Percentiles rank a stretch among this genome's conserved stretches.
phyloP scores from a whole-genome alignment of 2,329 filamentous ascomycete species.

The Aspergillus costaricaensis region DNA sequence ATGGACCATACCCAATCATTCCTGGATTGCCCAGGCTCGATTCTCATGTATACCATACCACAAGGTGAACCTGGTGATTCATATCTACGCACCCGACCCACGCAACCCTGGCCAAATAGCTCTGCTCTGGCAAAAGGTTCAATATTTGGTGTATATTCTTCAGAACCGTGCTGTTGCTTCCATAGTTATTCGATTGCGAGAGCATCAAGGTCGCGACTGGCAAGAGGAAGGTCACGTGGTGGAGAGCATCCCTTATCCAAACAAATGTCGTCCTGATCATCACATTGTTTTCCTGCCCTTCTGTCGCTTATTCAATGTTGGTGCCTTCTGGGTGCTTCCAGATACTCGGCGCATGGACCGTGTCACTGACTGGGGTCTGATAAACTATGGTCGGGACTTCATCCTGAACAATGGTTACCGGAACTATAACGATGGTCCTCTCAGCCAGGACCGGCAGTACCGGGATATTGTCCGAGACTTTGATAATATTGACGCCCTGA shows the following conservation, averaged over 20 bases:
- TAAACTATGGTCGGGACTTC: slow-evolving; percentile 1
- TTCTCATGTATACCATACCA: not conserved
- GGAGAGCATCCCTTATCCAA: slow-evolving; percentile 5
- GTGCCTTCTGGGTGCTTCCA: not conserved
- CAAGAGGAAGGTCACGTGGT: not conserved
- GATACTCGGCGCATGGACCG: not conserved
- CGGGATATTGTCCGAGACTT: not conserved
- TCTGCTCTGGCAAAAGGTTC: not conserved
- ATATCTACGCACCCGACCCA: not conserved
- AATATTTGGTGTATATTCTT: not conserved
- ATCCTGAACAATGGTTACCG: slow-evolving; percentile 4
- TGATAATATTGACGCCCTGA: not conserved
- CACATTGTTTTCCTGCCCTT: slow-evolving; percentile 3
- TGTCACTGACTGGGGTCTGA: not conserved
- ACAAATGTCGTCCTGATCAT: not conserved
- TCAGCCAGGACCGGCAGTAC: not conserved
- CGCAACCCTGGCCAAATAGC: not conserved
- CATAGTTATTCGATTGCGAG: not conserved
- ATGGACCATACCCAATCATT: not conserved
- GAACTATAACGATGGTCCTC: not conserved
- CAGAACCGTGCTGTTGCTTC: not conserved
- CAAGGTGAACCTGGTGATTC: not conserved
- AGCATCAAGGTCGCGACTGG: not conserved
- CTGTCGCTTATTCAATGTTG: not conserved
- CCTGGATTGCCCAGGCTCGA: not conserved